Percentiles rank a stretch among this genome's conserved stretches.
phyloP scores from a whole-genome alignment of 352 stramenopile genomes.

The Globisporangium carolinianum region DNA sequence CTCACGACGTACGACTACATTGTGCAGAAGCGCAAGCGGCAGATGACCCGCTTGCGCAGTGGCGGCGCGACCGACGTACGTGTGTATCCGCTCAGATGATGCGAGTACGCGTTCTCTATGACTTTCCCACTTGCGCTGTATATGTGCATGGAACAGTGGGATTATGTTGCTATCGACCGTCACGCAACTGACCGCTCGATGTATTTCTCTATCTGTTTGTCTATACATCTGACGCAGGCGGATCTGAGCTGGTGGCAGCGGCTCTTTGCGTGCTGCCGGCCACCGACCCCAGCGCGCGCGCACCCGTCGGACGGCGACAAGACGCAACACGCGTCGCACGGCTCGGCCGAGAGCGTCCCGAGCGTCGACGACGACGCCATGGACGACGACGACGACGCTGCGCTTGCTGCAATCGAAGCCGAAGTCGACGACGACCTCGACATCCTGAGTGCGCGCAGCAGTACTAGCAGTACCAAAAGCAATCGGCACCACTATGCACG shows the following conservation, averaged over 20 bases:
- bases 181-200: conserved; percentile 2
- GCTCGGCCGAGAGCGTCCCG: conserved; percentile 42
- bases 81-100: conserved; percentile 51
- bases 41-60: conserved; percentile 44
- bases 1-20: conserved; percentile 88
- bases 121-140: too few species aligned
- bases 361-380: conserved; percentile 48
- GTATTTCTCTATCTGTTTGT: conserved; percentile 8
- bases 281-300: conserved; percentile 22
- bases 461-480: conserved; percentile 7
- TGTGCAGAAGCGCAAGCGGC: conserved; percentile 72
- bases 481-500: too few species aligned
- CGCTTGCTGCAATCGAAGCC: conserved; percentile 60
- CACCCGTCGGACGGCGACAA: conserved; percentile 22
- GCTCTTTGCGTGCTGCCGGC: conserved; percentile 22
- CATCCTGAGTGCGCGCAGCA: conserved; percentile 63
- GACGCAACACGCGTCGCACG: conserved; percentile 43
- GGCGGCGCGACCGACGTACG: conserved; percentile 47
- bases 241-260: conserved; percentile 28
- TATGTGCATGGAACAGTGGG: too few species aligned
- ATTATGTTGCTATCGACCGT: neutral
- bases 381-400: conserved; percentile 63
- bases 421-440: conserved; percentile 78
- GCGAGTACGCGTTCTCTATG: neutral
- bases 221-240: conserved; percentile 12